Percentiles rank a stretch among this genome's conserved stretches.
These are phyloP conservation scores for Suillus placidus DNA, from an alignment of 768 basidiomycete species.

Conservation along the genomic window DNA sequence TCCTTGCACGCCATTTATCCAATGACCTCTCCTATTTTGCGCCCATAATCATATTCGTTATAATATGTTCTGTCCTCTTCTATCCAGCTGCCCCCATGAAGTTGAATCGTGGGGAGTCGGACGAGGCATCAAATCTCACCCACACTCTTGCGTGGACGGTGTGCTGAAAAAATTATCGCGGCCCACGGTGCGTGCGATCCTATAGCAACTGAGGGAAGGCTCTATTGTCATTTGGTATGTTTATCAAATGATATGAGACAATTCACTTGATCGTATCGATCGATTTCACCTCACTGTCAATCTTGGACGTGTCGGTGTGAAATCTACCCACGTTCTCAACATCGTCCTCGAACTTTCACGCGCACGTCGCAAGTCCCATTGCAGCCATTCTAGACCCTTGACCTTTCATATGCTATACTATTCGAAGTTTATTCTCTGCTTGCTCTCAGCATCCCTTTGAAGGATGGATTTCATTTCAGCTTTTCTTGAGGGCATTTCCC, in stretches of 20 bases:
- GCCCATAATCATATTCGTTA: neutral
- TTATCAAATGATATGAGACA: neutral
- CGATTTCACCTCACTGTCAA: neutral
- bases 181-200: neutral
- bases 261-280: neutral
- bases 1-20: neutral
- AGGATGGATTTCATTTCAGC: neutral
- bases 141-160: neutral
- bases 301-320: neutral
- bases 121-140: neutral
- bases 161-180: neutral
- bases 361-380: neutral
- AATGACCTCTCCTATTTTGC: neutral
- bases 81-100: neutral
- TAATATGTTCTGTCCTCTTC: neutral
- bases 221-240: neutral
- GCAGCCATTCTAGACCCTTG: neutral
- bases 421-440: neutral
- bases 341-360: neutral
- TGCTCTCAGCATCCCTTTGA: neutral
- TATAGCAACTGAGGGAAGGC: neutral
- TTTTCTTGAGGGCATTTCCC: neutral
- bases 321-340: slow-evolving; percentile 2
- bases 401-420: neutral
- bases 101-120: neutral